These are phyloP conservation scores for Colletotrichum plurivorum DNA, from an alignment of 2,329 filamentous ascomycete species.

Conservation along the genomic window DNA sequence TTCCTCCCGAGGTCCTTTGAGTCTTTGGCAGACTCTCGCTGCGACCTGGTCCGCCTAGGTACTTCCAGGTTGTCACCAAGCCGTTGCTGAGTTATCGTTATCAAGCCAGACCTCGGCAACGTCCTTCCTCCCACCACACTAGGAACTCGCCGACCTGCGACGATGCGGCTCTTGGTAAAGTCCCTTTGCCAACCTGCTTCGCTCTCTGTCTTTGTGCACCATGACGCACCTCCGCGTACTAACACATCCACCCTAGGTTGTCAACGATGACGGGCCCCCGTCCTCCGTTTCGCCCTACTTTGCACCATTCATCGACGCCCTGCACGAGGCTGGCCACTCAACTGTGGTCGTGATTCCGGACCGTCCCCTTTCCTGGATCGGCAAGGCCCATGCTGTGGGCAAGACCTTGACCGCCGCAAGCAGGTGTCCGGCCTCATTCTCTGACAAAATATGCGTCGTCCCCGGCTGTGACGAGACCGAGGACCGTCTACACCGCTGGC, in stretches of 20 bases:
- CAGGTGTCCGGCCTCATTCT: slow-evolving; percentile 35
- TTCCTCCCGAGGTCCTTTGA: background rate
- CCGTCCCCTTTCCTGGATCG: slow-evolving; percentile 81
- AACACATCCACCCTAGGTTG: slow-evolving; percentile 44
- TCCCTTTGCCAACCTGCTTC: slow-evolving; percentile 4
- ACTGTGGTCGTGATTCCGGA: slow-evolving; percentile 80
- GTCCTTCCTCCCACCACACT: background rate
- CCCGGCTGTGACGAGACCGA: slow-evolving; percentile 58
- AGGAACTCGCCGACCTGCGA: slow-evolving; percentile 33
- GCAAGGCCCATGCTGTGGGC: slow-evolving; percentile 82
- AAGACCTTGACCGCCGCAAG: slow-evolving; percentile 64
- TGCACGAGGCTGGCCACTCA: slow-evolving; percentile 72
- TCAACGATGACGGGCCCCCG: slow-evolving; percentile 72
- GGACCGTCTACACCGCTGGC: slow-evolving; percentile 65
- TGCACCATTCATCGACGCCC: slow-evolving; percentile 66
- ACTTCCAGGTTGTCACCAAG: background rate
- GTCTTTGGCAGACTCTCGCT: background rate
- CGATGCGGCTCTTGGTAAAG: slow-evolving; percentile 38
- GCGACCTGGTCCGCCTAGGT: slow-evolving; percentile 7
- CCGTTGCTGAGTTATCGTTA: background rate
- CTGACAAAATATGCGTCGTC: slow-evolving; percentile 21
- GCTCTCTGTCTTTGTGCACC: background rate
- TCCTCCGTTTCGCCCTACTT: slow-evolving; percentile 73
- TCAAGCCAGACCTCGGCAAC: background rate
- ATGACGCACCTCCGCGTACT: slow-evolving; percentile 18